Evolutionary conservation across 352 stramenopile genomes (phyloP).

Genomic region (Globisporangium solare): DNA sequence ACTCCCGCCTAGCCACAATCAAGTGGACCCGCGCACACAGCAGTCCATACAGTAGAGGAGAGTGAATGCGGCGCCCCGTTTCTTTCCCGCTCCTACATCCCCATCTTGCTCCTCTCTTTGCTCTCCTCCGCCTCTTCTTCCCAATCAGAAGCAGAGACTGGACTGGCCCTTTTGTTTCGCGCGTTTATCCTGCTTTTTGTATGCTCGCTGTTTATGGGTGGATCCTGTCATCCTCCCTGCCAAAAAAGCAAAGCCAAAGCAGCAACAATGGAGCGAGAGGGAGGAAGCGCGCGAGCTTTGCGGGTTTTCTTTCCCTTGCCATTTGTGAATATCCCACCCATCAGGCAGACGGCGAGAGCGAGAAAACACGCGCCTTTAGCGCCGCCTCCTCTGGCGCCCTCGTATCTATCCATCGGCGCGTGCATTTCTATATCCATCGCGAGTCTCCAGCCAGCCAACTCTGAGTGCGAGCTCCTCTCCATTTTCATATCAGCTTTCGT

Average conservation of each 20-base stretch:
- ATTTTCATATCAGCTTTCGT: neutral
- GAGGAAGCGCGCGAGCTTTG: neutral
- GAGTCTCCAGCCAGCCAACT: neutral
- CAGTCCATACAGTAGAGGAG: too few relatives aligned
- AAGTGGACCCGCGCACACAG: too few relatives aligned
- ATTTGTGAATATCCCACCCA: neutral
- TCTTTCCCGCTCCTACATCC: too few relatives aligned
- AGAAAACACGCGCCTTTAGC: too few relatives aligned
- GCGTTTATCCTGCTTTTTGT: slow-evolving; percentile 3
- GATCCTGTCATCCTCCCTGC: neutral
- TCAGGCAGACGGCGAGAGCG: neutral
- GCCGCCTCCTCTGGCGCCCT: neutral
- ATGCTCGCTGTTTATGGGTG: neutral
- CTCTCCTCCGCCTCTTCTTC: neutral
- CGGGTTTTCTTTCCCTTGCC: neutral
- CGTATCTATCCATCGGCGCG: neutral
- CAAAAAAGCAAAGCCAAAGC: too few relatives aligned
- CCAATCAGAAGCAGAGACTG: slow-evolving; percentile 5
- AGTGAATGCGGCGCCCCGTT: too few relatives aligned
- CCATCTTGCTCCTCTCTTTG: neutral
- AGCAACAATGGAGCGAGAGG: neutral
- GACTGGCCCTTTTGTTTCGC: slow-evolving; percentile 7
- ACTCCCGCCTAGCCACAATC: too few relatives aligned
- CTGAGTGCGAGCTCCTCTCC: neutral
- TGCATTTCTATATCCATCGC: slow-evolving; percentile 1